Conservation (phyloP, 768 basidiomycete species). For the Trametes villosa region DNA sequence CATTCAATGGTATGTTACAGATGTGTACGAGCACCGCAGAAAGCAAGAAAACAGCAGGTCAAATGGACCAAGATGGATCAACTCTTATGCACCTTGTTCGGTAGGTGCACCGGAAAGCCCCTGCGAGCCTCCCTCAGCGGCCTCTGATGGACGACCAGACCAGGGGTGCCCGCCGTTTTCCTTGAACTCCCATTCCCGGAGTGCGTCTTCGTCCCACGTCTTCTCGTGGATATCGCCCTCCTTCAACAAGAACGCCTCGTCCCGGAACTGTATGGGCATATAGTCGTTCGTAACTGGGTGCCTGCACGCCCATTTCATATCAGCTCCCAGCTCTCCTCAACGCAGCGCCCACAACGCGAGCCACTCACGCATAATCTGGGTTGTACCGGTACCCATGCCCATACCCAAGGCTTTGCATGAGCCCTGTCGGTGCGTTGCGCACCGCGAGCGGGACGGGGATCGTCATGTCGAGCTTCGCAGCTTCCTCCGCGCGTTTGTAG, state of each 20-base stretch:
- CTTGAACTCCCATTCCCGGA: conserved; percentile 50
- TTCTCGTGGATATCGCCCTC: conserved; percentile 46
- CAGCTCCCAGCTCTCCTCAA: neutral
- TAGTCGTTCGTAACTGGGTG: conserved; percentile 61
- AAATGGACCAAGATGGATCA: neutral
- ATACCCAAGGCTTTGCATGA: conserved; percentile 58
- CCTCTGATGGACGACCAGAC: conserved; percentile 34
- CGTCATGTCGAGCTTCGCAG: conserved; percentile 55
- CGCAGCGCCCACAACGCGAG: neutral
- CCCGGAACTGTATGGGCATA: conserved; percentile 48
- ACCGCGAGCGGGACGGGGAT: conserved; percentile 71
- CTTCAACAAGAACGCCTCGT: conserved; percentile 41
- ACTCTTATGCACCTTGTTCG: neutral
- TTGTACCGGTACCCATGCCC: conserved; percentile 54
- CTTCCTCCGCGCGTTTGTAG: conserved; percentile 69
- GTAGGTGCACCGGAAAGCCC: neutral
- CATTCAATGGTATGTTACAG: conserved; percentile 5
- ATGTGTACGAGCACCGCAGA: conserved; percentile 8
- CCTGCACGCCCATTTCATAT: conserved; percentile 25
- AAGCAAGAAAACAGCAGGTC: conserved; percentile 2
- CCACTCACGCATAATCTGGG: conserved; percentile 45
- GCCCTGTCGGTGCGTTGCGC: conserved; percentile 74
- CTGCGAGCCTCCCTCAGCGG: neutral
- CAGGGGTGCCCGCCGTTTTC: conserved; percentile 44
- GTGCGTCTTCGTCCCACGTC: conserved; percentile 51